Percentiles rank a stretch among this genome's conserved stretches.
These are phyloP conservation scores for Zhuliangozyma blackwelliae DNA, from an alignment of 1,139 yeast species.

Conservation along the genomic window DNA sequence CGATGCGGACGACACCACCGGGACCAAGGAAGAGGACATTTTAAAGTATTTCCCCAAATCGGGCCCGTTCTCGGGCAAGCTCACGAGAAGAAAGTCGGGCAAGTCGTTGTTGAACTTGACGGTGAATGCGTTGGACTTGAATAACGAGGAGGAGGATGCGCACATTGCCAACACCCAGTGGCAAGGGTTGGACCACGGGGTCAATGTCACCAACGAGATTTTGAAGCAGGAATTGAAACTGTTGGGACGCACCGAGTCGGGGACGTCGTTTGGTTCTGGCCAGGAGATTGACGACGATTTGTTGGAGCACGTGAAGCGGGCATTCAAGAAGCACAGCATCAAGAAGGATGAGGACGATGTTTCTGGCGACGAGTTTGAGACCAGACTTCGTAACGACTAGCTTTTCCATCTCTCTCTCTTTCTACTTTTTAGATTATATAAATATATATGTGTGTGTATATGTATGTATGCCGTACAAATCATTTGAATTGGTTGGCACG, in stretches of 20 bases:
- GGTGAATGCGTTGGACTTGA: conserved; percentile 60
- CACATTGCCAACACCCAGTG: conserved; percentile 16
- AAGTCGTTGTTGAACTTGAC: conserved; percentile 66
- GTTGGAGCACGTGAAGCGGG: conserved; percentile 49
- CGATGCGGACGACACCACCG: conserved; percentile 17
- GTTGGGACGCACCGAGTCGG: conserved; percentile 31
- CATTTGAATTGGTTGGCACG: too few relatives aligned
- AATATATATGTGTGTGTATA: too few relatives aligned
- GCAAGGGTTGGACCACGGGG: conserved; percentile 15
- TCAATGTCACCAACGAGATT: conserved; percentile 16
- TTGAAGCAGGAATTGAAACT: conserved; percentile 19
- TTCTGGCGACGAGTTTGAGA: conserved; percentile 58
- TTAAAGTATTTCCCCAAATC: conserved; percentile 37
- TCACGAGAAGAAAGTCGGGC: conserved; percentile 65
- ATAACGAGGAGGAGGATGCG: conserved; percentile 49
- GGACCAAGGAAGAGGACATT: conserved; percentile 32
- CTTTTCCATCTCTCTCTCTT: too few relatives aligned
- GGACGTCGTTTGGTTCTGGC: conserved; percentile 30
- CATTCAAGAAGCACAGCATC: conserved; percentile 45
- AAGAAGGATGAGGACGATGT: conserved; percentile 36
- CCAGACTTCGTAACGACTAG: conserved; percentile 23
- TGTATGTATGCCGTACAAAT: too few relatives aligned
- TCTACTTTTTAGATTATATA: too few relatives aligned
- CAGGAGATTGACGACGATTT: conserved; percentile 32
- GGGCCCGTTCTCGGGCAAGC: conserved; percentile 53